phyloP scores from a whole-genome alignment of 805 yeast genomes.

The Starmerella vitae region DNA sequence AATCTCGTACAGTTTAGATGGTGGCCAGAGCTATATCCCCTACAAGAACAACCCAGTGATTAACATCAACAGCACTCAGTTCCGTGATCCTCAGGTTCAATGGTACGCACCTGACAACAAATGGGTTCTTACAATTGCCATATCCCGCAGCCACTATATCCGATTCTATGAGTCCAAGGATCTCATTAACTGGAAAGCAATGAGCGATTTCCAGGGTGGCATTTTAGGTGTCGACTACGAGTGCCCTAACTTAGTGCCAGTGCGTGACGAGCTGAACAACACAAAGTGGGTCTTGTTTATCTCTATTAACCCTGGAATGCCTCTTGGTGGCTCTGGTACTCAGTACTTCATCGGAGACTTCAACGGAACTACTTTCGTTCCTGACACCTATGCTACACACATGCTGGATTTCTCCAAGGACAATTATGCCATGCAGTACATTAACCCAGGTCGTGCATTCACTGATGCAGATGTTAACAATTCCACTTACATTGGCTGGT shows the following conservation, averaged over 20 bases:
- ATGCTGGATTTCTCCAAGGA: conserved; percentile 31
- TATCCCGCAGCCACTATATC: conserved; percentile 16
- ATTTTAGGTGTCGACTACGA: conserved; percentile 32
- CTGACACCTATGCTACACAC: conserved; percentile 25
- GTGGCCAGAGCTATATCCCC: conserved; percentile 28
- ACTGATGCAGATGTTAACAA: conserved; percentile 19
- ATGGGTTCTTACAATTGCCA: conserved; percentile 17
- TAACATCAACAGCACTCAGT: conserved; percentile 18
- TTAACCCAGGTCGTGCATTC: conserved; percentile 16
- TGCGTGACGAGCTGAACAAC: conserved; percentile 23
- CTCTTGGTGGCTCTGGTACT: conserved; percentile 31
- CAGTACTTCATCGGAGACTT: conserved; percentile 34
- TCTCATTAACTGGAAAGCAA: conserved; percentile 8
- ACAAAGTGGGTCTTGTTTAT: conserved; percentile 30
- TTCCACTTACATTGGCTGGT: conserved; percentile 32
- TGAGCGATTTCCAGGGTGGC: conserved; percentile 12
- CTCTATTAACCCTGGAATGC: conserved; percentile 34
- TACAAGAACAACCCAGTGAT: conserved; percentile 28
- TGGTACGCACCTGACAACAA: conserved; percentile 10
- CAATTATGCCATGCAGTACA: conserved; percentile 32
- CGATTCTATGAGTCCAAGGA: conserved; percentile 16
- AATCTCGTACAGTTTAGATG: conserved; percentile 29
- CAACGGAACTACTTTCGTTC: conserved; percentile 29
- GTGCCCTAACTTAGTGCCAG: conserved; percentile 31
- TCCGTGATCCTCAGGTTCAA: conserved; percentile 19